These are phyloP conservation scores for Hydnum rufescens DNA, from an alignment of 768 basidiomycete species.

Conservation along the genomic window DNA sequence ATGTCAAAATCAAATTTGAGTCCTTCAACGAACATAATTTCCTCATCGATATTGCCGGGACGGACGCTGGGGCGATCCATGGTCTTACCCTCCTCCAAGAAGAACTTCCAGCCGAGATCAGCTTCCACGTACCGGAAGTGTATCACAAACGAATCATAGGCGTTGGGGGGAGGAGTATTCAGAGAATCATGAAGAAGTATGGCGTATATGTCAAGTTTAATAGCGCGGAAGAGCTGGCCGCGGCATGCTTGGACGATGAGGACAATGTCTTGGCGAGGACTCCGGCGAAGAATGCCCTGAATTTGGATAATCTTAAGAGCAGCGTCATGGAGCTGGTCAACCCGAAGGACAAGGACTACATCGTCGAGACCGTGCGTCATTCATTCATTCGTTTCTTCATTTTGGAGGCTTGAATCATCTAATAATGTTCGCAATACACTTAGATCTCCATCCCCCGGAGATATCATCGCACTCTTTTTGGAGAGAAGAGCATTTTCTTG, in stretches of 20 bases:
- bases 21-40: slow-evolving; percentile 94
- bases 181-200: slow-evolving; percentile 98
- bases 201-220: slow-evolving; percentile 99
- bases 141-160: slow-evolving; percentile 99
- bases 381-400: neutral
- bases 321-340: slow-evolving; percentile 96
- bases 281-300: slow-evolving; percentile 91
- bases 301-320: slow-evolving; percentile 85
- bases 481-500: slow-evolving; percentile 93
- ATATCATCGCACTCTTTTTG: slow-evolving; percentile 85
- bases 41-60: slow-evolving; percentile 77
- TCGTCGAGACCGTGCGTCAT: slow-evolving; percentile 43
- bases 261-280: slow-evolving; percentile 98
- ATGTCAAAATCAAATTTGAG: slow-evolving; percentile 97
- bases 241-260: slow-evolving; percentile 37
- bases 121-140: slow-evolving; percentile 94
- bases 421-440: no score
- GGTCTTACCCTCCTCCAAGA: slow-evolving; percentile 83
- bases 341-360: slow-evolving; percentile 97
- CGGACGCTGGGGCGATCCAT: slow-evolving; percentile 54
- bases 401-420: neutral
- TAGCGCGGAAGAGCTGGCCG: slow-evolving; percentile 78
- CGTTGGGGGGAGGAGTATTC: slow-evolving; percentile 92
- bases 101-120: slow-evolving; percentile 94
- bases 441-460: slow-evolving; percentile 71